Conservation (phyloP, 164 flowering plant genomes). For the Magnolia changhungtana region DNA sequence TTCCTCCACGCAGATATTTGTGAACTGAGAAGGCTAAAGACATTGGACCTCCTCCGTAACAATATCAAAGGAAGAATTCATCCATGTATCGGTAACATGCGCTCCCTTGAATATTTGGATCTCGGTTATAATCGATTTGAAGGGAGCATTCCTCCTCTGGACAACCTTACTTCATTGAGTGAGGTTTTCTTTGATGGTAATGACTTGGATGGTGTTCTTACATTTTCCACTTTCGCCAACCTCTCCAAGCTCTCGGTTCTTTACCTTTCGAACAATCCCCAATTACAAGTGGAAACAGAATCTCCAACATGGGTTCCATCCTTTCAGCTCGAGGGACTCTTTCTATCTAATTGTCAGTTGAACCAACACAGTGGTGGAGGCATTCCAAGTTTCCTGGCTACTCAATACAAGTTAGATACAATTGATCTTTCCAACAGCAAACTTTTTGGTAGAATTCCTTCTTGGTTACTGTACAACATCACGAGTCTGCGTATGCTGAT, state of each 20-base stretch:
- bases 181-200: not conserved
- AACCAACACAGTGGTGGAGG: not conserved
- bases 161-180: not conserved
- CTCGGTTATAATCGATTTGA: not conserved
- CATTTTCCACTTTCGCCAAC: constrained; percentile 9
- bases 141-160: not conserved
- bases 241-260: not conserved
- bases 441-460: not conserved
- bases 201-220: not conserved
- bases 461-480: not conserved
- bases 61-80: not conserved
- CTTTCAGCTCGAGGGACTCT: not conserved
- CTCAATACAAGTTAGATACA: not conserved
- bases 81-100: not conserved
- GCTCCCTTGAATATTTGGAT: not conserved
- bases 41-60: not conserved
- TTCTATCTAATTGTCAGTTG: not conserved
- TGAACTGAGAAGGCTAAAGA: not conserved
- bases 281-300: not conserved
- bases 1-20: not conserved
- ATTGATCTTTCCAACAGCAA: not conserved
- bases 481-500: not conserved
- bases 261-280: not conserved
- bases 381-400: not conserved
- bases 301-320: not conserved